phyloP scores from a whole-genome alignment of 768 basidiomycete genomes.

The Rhodotorula paludigena region DNA sequence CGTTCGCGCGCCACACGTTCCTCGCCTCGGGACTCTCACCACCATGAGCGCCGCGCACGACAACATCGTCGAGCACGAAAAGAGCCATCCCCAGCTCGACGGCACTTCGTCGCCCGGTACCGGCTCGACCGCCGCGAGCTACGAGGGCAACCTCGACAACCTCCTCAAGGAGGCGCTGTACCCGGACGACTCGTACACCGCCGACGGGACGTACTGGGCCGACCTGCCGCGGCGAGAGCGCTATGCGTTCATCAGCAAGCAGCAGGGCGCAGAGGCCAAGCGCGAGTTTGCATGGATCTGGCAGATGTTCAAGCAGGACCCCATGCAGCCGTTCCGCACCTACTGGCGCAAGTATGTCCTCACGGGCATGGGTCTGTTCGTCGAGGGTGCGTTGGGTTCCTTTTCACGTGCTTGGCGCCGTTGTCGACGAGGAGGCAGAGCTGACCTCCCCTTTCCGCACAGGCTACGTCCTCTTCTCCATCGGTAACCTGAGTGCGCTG shows the following conservation, averaged over 20 bases:
- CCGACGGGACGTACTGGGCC: constrained; percentile 46
- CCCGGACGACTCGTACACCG: constrained; percentile 42
- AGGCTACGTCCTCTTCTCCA: constrained; percentile 50
- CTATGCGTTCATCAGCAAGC: constrained; percentile 44
- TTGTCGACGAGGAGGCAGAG: background rate
- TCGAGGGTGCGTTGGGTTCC: constrained; percentile 19
- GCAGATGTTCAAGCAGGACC: constrained; percentile 48
- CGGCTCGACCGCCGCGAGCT: background rate
- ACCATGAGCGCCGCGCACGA: constrained; percentile 1
- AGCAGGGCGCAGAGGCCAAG: constrained; percentile 45
- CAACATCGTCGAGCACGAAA: background rate
- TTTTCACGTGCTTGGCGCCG: no score
- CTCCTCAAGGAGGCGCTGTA: constrained; percentile 39
- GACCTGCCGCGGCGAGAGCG: constrained; percentile 45
- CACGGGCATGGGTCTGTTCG: constrained; percentile 44
- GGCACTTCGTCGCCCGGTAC: background rate
- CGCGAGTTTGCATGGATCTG: constrained; percentile 46
- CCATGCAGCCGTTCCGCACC: constrained; percentile 43
- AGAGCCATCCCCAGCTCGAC: background rate
- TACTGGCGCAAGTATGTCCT: constrained; percentile 49
- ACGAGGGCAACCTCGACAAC: constrained; percentile 2
- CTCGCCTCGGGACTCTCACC: background rate
- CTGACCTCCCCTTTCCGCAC: constrained; percentile 40
- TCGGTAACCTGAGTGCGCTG: constrained; percentile 48
- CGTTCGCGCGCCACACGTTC: background rate